Percentiles rank a stretch among this genome's conserved stretches.
phyloP scores from a whole-genome alignment of 2,329 filamentous ascomycete genomes.

The Sclerotinia glacialis region DNA sequence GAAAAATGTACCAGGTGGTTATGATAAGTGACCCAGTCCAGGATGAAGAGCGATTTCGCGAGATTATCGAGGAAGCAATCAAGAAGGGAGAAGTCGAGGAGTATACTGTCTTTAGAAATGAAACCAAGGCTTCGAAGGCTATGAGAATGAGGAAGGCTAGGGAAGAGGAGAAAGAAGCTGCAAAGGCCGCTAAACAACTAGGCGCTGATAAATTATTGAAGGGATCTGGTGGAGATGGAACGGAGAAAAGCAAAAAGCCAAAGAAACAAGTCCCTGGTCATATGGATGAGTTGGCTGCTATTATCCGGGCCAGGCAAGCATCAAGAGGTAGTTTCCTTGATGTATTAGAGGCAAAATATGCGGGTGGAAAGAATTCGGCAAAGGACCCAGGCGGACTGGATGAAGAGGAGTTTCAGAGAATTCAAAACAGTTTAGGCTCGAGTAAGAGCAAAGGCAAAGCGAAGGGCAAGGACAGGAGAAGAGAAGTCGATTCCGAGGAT shows the following conservation, averaged over 20 bases:
- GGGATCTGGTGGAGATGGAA: not conserved
- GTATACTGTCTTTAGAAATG: constrained; percentile 68
- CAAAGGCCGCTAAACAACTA: constrained; percentile 70
- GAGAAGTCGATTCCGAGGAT: constrained; percentile 15
- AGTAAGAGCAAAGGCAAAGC: constrained; percentile 5
- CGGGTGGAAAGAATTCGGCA: constrained; percentile 50
- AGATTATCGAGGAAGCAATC: constrained; percentile 80
- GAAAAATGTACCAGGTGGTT: constrained; percentile 72
- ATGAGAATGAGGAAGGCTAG: constrained; percentile 59
- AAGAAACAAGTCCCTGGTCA: constrained; percentile 41
- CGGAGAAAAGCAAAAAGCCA: constrained; percentile 49
- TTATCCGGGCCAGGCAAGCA: constrained; percentile 72
- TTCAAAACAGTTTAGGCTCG: not conserved
- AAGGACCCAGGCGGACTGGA: constrained; percentile 59
- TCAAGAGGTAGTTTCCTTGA: constrained; percentile 67
- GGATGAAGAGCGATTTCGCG: constrained; percentile 82
- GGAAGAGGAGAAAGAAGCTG: constrained; percentile 65
- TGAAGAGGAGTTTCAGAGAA: constrained; percentile 56
- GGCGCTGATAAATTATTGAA: constrained; percentile 69
- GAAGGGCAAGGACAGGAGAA: constrained; percentile 36
- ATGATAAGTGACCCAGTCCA: constrained; percentile 82
- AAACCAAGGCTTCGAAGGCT: constrained; percentile 63
- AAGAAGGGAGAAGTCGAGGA: constrained; percentile 61
- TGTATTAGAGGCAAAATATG: constrained; percentile 71
- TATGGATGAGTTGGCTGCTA: constrained; percentile 61